These are phyloP conservation scores for Larix kaempferi DNA, from an alignment of 75 land plant genomes.

Conservation along the genomic window DNA sequence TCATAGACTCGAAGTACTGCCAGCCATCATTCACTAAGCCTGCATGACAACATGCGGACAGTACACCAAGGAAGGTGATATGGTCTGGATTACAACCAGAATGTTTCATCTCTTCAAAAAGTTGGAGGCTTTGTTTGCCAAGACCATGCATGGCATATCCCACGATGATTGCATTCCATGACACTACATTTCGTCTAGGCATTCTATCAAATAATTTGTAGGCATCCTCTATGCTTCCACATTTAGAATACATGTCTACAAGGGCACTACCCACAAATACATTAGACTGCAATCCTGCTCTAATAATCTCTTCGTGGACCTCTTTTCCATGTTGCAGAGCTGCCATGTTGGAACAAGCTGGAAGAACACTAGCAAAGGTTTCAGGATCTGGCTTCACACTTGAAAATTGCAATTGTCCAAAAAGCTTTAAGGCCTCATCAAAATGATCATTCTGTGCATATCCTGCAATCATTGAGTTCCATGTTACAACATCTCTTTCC, in stretches of 20 bases:
- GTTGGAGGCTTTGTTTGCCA: background rate
- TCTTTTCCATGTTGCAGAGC: constrained; percentile 16
- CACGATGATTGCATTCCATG: constrained; percentile 33
- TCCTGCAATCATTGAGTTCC: constrained; percentile 40
- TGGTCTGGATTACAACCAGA: background rate
- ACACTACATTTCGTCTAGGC: constrained; percentile 18
- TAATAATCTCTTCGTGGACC: constrained; percentile 19
- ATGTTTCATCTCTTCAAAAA: background rate
- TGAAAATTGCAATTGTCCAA: constrained; percentile 11
- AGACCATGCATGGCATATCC: constrained; percentile 2
- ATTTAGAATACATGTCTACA: constrained; percentile 41
- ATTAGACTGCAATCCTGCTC: constrained; percentile 13
- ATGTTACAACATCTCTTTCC: constrained; percentile 24
- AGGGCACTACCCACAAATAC: constrained; percentile 32
- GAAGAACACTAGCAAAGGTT: constrained; percentile 23
- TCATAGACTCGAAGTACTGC: constrained; percentile 9
- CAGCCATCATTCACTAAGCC: background rate
- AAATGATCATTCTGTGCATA: constrained; percentile 26
- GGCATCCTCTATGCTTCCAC: constrained; percentile 27
- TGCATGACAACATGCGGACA: constrained; percentile 1
- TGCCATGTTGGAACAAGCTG: constrained; percentile 26
- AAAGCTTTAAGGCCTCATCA: constrained; percentile 14
- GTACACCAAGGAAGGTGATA: background rate
- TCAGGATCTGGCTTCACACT: constrained; percentile 16
- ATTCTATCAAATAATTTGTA: constrained; percentile 18